Conservation (phyloP, 2,329 filamentous ascomycete species). For the Fusarium concolor region DNA sequence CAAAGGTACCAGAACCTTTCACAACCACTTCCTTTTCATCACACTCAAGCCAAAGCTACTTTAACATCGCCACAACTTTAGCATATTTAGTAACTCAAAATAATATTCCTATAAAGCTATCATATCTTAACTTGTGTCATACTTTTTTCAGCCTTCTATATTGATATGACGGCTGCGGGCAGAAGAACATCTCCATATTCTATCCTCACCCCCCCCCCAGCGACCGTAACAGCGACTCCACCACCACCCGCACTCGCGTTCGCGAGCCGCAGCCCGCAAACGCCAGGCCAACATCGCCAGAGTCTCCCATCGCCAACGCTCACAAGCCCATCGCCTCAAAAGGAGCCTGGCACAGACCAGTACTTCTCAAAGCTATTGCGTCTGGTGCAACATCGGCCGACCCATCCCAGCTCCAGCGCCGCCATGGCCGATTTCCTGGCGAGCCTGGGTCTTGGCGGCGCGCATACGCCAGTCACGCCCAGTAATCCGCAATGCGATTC, state of each 20-base stretch:
- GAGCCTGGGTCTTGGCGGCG: conserved; percentile 50
- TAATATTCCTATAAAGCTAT: not conserved
- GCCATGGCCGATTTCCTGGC: conserved; percentile 55
- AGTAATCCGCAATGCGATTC: conserved; percentile 48
- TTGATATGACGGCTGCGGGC: not conserved
- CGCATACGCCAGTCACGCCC: conserved; percentile 37
- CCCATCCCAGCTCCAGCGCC: conserved; percentile 3
- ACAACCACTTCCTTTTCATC: not conserved
- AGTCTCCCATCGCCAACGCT: conserved; percentile 9
- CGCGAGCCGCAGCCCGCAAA: conserved; percentile 18
- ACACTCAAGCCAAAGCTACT: not conserved
- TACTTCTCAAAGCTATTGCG: conserved; percentile 34
- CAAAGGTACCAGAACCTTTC: not conserved
- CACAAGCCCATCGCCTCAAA: conserved; percentile 19
- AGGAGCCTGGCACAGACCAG: conserved; percentile 29
- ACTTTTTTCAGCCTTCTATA: not conserved
- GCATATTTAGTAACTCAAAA: not conserved
- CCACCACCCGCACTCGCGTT: conserved; percentile 15
- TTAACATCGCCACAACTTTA: not conserved
- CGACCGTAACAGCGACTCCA: conserved; percentile 1
- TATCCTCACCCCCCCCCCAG: conserved; percentile 25
- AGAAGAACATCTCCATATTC: not conserved
- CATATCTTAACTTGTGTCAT: not conserved
- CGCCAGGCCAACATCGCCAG: conserved; percentile 3
- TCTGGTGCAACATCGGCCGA: conserved; percentile 19